Percentiles rank a stretch among this genome's conserved stretches.
Evolutionary conservation across 805 yeast species (phyloP).

Genomic region (Candida sithepensis): DNA sequence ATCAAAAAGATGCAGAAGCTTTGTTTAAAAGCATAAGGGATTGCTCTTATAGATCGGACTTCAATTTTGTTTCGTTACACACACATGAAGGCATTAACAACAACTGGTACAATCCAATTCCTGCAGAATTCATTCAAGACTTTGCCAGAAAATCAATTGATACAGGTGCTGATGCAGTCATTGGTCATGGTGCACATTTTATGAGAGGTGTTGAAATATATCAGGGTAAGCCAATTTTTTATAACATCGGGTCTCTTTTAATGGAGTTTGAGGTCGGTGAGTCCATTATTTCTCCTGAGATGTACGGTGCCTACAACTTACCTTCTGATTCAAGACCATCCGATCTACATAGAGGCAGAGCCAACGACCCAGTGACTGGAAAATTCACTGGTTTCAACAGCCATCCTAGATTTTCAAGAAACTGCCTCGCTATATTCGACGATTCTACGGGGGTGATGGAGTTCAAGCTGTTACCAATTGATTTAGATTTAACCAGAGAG

Average conservation of each 20-base stretch:
- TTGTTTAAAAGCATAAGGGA: conserved; percentile 22
- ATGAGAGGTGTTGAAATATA: conserved; percentile 29
- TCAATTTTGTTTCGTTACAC: conserved; percentile 25
- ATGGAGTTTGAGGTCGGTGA: conserved; percentile 29
- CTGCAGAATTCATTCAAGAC: conserved; percentile 26
- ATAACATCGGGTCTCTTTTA: conserved; percentile 25
- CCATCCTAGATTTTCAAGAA: conserved; percentile 24
- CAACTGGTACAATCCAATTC: conserved; percentile 30
- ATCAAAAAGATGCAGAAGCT: conserved; percentile 20
- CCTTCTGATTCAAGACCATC: conserved; percentile 25
- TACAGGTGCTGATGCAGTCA: conserved; percentile 25
- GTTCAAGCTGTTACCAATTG: conserved; percentile 25
- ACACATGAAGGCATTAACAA: conserved; percentile 30
- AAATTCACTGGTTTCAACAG: conserved; percentile 26
- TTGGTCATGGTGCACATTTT: conserved; percentile 30
- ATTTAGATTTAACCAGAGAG: conserved; percentile 23
- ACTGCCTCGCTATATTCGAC: conserved; percentile 25
- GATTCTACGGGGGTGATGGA: conserved; percentile 14
- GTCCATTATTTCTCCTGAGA: conserved; percentile 24
- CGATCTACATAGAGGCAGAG: conserved; percentile 26
- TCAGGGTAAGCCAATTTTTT: conserved; percentile 27
- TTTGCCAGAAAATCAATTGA: conserved; percentile 26
- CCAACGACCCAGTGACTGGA: conserved; percentile 22
- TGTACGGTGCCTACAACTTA: conserved; percentile 24
- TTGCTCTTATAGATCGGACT: conserved; percentile 24